These are phyloP conservation scores for Aspergillus mulundensis DNA, from an alignment of 495 filamentous ascomycete species.

Conservation along the genomic window DNA sequence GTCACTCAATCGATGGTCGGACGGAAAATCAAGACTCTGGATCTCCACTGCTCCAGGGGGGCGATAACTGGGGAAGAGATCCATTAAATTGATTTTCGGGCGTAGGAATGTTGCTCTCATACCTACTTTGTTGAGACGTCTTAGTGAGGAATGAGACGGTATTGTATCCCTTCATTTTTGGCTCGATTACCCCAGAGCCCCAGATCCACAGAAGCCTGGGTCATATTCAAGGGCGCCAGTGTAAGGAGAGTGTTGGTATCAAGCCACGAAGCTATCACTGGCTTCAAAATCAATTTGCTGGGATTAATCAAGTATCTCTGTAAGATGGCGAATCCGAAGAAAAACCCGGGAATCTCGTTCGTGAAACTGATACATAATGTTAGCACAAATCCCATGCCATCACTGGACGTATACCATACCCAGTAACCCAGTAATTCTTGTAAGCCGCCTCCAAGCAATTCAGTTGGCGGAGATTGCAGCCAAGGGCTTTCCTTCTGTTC, in stretches of 20 bases:
- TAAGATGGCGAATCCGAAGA: not conserved
- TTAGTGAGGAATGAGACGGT: not conserved
- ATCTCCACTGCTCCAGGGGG: not conserved
- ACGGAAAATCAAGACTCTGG: not conserved
- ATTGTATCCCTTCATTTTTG: not conserved
- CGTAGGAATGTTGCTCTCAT: slow-evolving; percentile 11
- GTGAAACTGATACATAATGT: not conserved
- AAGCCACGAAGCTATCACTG: not conserved
- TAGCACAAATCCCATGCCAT: not conserved
- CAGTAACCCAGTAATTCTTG: not conserved
- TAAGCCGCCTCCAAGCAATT: not conserved
- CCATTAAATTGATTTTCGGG: not conserved
- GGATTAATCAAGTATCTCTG: not conserved
- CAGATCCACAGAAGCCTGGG: not conserved
- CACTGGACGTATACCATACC: not conserved
- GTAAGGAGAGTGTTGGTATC: not conserved
- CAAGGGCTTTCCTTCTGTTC: not conserved
- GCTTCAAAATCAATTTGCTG: not conserved
- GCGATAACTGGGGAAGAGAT: not conserved
- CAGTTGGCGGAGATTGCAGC: not conserved
- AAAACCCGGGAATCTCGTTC: not conserved
- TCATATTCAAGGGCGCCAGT: not conserved
- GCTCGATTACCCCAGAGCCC: not conserved
- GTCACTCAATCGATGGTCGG: not conserved
- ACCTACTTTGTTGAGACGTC: not conserved